phyloP scores from a whole-genome alignment of 805 yeast species.

The Candida railenensis region DNA sequence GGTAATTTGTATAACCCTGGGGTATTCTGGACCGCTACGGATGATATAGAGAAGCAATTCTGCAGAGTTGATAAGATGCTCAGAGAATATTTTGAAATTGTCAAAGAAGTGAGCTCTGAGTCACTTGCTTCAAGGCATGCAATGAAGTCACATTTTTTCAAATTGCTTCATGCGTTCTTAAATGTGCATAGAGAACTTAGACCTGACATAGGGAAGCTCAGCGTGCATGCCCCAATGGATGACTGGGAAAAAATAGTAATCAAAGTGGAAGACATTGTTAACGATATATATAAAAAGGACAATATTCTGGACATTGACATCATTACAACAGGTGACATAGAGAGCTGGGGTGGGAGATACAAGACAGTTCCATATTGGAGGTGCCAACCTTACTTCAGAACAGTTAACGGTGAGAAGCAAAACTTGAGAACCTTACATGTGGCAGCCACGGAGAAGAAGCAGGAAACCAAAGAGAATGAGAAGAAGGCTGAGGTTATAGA shows the following conservation, averaged over 20 bases:
- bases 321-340: conserved; percentile 51
- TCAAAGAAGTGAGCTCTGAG: conserved; percentile 54
- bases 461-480: background rate
- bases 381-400: conserved; percentile 91
- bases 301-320: conserved; percentile 57
- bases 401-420: conserved; percentile 70
- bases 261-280: conserved; percentile 67
- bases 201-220: conserved; percentile 59
- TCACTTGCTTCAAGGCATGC: conserved; percentile 67
- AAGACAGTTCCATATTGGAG: conserved; percentile 91
- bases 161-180: conserved; percentile 77
- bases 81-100: conserved; percentile 87
- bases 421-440: conserved; percentile 36
- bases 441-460: conserved; percentile 24
- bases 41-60: conserved; percentile 61
- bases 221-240: conserved; percentile 35
- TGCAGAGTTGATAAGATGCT: conserved; percentile 84
- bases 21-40: conserved; percentile 60
- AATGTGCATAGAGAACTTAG: conserved; percentile 76
- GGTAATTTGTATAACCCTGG: conserved; percentile 95
- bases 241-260: conserved; percentile 54
- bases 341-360: conserved; percentile 80
- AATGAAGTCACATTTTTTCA: conserved; percentile 91
- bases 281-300: conserved; percentile 48
- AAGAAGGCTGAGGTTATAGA: background rate